Conservation (phyloP, 768 basidiomycete species). For the Leccinum broughii region DNA sequence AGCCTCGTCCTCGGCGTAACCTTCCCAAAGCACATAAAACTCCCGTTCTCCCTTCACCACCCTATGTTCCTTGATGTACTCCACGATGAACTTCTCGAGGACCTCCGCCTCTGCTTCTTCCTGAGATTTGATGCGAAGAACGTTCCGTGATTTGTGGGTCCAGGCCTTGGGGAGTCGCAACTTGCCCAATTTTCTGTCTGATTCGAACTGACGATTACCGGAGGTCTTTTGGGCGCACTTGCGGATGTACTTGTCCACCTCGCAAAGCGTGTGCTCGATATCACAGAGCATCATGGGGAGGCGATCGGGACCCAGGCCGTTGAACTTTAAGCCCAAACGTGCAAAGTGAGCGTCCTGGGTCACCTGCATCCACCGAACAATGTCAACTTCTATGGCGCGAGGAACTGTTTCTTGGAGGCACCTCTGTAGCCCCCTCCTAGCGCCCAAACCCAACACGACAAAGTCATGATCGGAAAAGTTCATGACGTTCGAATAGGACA, state of each 20-base stretch:
- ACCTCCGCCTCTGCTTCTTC: constrained; percentile 30
- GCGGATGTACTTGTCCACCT: constrained; percentile 76
- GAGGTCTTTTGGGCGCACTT: constrained; percentile 25
- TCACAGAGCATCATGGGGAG: constrained; percentile 66
- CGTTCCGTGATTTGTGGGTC: constrained; percentile 45
- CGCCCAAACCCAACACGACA: constrained; percentile 68
- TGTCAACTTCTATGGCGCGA: constrained; percentile 49
- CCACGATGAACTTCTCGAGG: constrained; percentile 47
- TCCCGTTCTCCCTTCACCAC: constrained; percentile 37
- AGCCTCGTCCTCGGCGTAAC: constrained; percentile 49
- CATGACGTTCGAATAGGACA: constrained; percentile 57
- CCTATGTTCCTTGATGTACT: constrained; percentile 39
- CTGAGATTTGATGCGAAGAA: constrained; percentile 42
- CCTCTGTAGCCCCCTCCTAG: constrained; percentile 63
- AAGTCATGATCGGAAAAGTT: constrained; percentile 70
- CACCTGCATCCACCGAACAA: constrained; percentile 63
- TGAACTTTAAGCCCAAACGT: constrained; percentile 54
- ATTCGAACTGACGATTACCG: constrained; percentile 39
- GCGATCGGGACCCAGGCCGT: constrained; percentile 47
- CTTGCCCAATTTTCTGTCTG: constrained; percentile 29
- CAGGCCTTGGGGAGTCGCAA: constrained; percentile 54
- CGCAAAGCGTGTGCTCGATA: constrained; percentile 78
- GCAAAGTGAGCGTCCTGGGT: constrained; percentile 62
- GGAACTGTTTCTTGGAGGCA: constrained; percentile 55
- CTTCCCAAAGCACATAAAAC: constrained; percentile 56